These are phyloP conservation scores for Gossypium anomalum DNA, from an alignment of 345 rosid species.

Conservation along the genomic window DNA sequence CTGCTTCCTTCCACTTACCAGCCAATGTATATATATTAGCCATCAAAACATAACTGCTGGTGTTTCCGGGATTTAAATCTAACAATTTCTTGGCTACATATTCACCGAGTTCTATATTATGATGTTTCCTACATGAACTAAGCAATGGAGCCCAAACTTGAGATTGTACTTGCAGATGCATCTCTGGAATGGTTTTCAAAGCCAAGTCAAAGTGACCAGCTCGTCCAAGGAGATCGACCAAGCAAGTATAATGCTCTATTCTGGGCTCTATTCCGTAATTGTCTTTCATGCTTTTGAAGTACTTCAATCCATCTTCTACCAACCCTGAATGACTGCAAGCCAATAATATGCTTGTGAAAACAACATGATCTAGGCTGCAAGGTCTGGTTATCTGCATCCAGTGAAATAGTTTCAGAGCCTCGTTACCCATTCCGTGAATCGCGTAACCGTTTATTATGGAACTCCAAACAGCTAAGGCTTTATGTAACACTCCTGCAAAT, in stretches of 20 bases:
- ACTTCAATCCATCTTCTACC: constrained; percentile 40
- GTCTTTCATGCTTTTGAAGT: constrained; percentile 35
- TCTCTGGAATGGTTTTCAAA: constrained; percentile 32
- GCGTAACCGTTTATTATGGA: constrained; percentile 52
- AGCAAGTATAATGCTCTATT: constrained; percentile 48
- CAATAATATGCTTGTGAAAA: constrained; percentile 43
- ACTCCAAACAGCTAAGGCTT: constrained; percentile 45
- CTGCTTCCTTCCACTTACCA: constrained; percentile 45
- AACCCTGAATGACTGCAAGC: constrained; percentile 46
- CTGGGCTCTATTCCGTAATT: constrained; percentile 35
- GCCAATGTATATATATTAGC: constrained; percentile 39
- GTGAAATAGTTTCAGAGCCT: constrained; percentile 47
- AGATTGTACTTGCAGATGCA: constrained; percentile 40
- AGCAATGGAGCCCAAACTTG: constrained; percentile 41
- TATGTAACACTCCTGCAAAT: constrained; percentile 37
- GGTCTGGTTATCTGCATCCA: constrained; percentile 30
- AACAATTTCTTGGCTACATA: constrained; percentile 33
- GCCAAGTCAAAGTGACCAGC: constrained; percentile 45
- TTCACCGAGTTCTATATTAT: constrained; percentile 39
- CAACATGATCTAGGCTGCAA: constrained; percentile 38
- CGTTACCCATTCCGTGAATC: constrained; percentile 46
- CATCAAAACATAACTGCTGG: constrained; percentile 37
- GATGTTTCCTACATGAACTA: constrained; percentile 36
- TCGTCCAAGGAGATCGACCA: constrained; percentile 50
- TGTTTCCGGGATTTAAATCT: constrained; percentile 32